phyloP scores from a whole-genome alignment of 148 eudicot genomes.

The Vaccinium myrtillus region DNA sequence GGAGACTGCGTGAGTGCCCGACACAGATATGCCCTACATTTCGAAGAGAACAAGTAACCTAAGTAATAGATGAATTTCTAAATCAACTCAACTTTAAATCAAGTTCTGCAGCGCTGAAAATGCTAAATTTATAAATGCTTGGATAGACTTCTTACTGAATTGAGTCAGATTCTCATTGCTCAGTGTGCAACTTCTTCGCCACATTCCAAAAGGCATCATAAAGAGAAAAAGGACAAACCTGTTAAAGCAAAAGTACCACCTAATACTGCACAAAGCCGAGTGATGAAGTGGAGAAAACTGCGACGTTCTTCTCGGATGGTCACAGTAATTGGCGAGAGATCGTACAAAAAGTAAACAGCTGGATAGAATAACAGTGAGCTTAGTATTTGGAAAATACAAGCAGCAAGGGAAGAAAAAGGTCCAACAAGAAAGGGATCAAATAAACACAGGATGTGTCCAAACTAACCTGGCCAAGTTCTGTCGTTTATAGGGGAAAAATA shows the following conservation, averaged over 20 bases:
- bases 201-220: slow-evolving; percentile 8
- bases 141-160: not conserved
- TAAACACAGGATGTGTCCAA: slow-evolving; percentile 5
- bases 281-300: slow-evolving; percentile 95
- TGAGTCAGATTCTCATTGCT: not conserved
- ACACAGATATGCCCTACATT: not conserved
- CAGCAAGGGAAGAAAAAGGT: slow-evolving; percentile 1
- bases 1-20: not conserved
- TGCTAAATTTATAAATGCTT: not conserved
- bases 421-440: not conserved
- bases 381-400: slow-evolving; percentile 6
- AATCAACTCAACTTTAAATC: not conserved
- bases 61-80: not conserved
- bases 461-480: slow-evolving; percentile 95
- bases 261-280: slow-evolving; percentile 95
- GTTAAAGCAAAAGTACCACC: slow-evolving; percentile 99
- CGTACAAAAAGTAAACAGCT: slow-evolving; percentile 98
- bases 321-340: slow-evolving; percentile 95
- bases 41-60: not conserved
- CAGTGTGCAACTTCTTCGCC: not conserved
- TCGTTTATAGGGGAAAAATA: slow-evolving; percentile 89
- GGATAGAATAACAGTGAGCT: slow-evolving; percentile 21
- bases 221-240: slow-evolving; percentile 45
- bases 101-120: not conserved
- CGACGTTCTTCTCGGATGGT: slow-evolving; percentile 96